Evolutionary conservation across 768 basidiomycete genomes (phyloP), one percentile per base, ranked within the genome.

Genomic region (Phanerochaete carnosa): DNA sequence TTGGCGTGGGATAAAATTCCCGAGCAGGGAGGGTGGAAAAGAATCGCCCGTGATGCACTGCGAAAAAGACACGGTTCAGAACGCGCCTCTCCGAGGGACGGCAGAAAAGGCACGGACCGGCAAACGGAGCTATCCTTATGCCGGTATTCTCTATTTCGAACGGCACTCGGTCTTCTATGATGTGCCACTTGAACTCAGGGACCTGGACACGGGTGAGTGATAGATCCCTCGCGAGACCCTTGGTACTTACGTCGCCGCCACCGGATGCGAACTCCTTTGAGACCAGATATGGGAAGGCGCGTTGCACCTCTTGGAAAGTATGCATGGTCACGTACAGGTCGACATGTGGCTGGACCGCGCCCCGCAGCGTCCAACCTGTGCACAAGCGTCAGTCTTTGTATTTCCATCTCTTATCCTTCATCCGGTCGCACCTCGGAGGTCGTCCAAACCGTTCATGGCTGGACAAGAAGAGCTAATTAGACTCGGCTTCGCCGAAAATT

Each of bases 371-470:
- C 92, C 92, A 94, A 55, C 81, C 91, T 91, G 65, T 28, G 28
- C 63, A 62, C 16, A 22, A 19, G 12, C 15, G 28, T 60, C 53
- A 59, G 23, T 52, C 53, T 57, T 47, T n/a, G 7, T 49, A 22
- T 46, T n/a, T 19, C 49, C 22, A 57, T 26, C 43, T 29, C 23
- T 23, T 22, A 33, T 32, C 33, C 49, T 49, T 55, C 45, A 35
- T 32, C 12, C 12, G 62, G 35, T 72, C 77, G 58, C 62, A 88
- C 91, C 89, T 78, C 94, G 80, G 37, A 95, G 76, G 72, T 96
- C 94, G 74, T 96, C 94, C 59, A 96, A 73, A 2, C 94, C 94
- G 67, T 94, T 93, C 77, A 94, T 92, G 6, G 94, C 94, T 80
- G 56, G 12, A 37, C 46, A 59, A 52, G 51, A 32, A 7, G 29